phyloP scores from a whole-genome alignment of 495 filamentous ascomycete genomes.

The Neurospora hispaniola region DNA sequence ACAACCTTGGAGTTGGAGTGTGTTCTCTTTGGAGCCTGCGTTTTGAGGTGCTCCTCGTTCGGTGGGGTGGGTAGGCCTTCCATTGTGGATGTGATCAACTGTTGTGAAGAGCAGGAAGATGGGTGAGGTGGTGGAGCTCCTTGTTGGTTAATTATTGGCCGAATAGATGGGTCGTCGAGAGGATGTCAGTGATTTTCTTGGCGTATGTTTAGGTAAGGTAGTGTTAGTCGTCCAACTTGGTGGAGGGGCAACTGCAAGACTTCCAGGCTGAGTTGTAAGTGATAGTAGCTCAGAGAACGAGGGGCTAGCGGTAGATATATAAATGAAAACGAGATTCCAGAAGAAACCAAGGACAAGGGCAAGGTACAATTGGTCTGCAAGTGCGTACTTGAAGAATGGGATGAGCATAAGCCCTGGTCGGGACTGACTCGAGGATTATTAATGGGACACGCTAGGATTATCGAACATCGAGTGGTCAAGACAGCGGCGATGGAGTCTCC shows the following conservation, averaged over 20 bases:
- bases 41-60: slow-evolving; percentile 31
- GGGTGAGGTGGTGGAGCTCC: background rate
- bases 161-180: background rate
- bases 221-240: background rate
- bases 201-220: background rate
- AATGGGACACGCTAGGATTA: slow-evolving; percentile 12
- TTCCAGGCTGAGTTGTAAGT: slow-evolving; percentile 4
- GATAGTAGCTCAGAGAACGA: background rate
- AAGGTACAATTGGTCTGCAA: background rate
- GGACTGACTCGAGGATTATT: slow-evolving; percentile 19
- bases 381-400: slow-evolving; percentile 4
- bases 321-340: slow-evolving; percentile 2
- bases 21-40: slow-evolving; percentile 13
- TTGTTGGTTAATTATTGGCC: background rate
- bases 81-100: slow-evolving; percentile 23
- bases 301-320: slow-evolving; percentile 6
- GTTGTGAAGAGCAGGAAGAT: background rate
- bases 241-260: background rate
- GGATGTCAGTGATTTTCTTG: slow-evolving; percentile 7
- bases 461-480: slow-evolving; percentile 1
- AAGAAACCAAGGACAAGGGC: slow-evolving; percentile 1
- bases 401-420: slow-evolving; percentile 9
- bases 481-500: slow-evolving; percentile 4
- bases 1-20: slow-evolving; percentile 19
- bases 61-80: slow-evolving; percentile 37